phyloP scores from a whole-genome alignment of 345 rosid genomes.

The Euclidium syriacum region DNA sequence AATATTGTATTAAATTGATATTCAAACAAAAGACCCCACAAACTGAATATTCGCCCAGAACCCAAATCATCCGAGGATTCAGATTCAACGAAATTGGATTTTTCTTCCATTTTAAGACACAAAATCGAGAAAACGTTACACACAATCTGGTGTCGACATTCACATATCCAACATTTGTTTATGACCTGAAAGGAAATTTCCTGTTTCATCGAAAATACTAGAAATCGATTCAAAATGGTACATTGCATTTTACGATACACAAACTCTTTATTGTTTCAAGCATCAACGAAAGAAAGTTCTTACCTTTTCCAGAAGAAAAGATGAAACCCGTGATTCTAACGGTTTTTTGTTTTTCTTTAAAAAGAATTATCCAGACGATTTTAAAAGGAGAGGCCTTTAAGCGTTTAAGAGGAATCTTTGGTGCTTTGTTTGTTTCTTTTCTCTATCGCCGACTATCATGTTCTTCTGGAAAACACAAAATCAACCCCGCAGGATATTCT shows the following conservation, averaged over 20 bases:
- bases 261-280: not conserved
- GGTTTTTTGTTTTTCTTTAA: not conserved
- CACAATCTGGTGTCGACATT: not conserved
- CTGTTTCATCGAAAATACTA: not conserved
- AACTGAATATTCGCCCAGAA: slow-evolving; percentile 6
- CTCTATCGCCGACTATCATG: not conserved
- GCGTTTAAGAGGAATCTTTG: not conserved
- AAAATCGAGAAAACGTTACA: slow-evolving; percentile 7
- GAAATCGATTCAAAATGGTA: not conserved
- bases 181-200: not conserved
- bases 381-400: slow-evolving; percentile 17
- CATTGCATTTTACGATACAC: not conserved
- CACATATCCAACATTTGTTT: not conserved
- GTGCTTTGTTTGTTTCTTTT: slow-evolving; percentile 1
- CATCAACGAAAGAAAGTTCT: not conserved
- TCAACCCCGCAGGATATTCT: not conserved
- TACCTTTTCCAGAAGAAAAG: slow-evolving; percentile 12
- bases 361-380: not conserved
- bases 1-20: not conserved
- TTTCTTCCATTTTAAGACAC: not conserved
- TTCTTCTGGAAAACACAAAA: slow-evolving; percentile 9
- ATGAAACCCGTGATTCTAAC: slow-evolving; percentile 20
- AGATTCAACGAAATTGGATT: not conserved
- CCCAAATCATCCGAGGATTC: slow-evolving; percentile 8
- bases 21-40: slow-evolving; percentile 18